A percentile compares a stretch with the other conserved stretches of the same genome.
Evolutionary conservation across 106 monocot species (phyloP).

Genomic region (Acanthochlamys bracteata): DNA sequence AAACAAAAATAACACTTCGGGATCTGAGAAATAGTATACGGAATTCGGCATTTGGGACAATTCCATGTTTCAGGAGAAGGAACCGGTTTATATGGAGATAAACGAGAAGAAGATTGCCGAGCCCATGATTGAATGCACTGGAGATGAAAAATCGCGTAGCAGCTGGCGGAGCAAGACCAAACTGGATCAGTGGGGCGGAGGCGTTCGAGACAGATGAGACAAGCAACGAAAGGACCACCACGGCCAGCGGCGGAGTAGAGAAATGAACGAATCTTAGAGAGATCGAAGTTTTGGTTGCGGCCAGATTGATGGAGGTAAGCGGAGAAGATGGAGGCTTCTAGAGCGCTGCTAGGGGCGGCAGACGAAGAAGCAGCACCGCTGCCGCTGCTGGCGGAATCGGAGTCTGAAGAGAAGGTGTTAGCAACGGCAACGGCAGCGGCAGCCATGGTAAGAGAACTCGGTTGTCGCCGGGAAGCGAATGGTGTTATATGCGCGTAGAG

Average conservation of each 20-base stretch:
- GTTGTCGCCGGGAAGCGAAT: too few species aligned
- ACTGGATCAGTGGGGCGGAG: slow-evolving; percentile 69
- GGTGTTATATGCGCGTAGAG: too few species aligned
- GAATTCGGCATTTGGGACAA: slow-evolving; percentile 84
- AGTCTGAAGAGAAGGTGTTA: slow-evolving; percentile 22
- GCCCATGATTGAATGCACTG: slow-evolving; percentile 89
- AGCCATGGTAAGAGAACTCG: too few species aligned
- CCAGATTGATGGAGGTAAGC: slow-evolving; percentile 51
- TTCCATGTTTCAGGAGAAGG: slow-evolving; percentile 40
- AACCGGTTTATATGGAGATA: slow-evolving; percentile 11
- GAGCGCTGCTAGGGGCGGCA: slow-evolving; percentile 6
- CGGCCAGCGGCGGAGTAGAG: slow-evolving; percentile 49
- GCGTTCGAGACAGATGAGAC: slow-evolving; percentile 90
- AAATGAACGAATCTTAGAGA: slow-evolving; percentile 68
- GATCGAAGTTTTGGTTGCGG: slow-evolving; percentile 9
- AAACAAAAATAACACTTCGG: slow-evolving; percentile 69
- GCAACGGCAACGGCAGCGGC: too few species aligned
- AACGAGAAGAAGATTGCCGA: slow-evolving; percentile 37
- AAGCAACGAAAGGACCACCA: slow-evolving; percentile 32
- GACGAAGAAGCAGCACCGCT: slow-evolving; percentile 17
- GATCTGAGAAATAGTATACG: slow-evolving; percentile 32
- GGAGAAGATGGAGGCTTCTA: slow-evolving; percentile 48
- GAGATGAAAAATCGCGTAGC: slow-evolving; percentile 81
- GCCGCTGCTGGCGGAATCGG: slow-evolving; percentile 33
- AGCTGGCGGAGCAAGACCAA: slow-evolving; percentile 80